Conservation (phyloP, 805 yeast genomes). For the Brettanomyces bruxellensis region DNA sequence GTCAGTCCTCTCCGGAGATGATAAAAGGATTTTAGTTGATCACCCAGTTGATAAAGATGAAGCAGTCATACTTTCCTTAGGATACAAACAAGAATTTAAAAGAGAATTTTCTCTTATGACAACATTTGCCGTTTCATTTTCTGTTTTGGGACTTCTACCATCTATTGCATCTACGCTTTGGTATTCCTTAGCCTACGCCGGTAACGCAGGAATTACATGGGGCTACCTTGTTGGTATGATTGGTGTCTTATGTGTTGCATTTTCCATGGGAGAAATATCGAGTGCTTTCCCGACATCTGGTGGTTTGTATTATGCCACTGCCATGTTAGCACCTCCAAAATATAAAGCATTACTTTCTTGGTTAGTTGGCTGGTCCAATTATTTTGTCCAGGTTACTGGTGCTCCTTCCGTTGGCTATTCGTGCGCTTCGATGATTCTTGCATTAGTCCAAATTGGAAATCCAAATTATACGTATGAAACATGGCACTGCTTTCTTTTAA, state of each 20-base stretch:
- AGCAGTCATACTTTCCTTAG: conserved; percentile 45
- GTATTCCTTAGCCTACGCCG: conserved; percentile 51
- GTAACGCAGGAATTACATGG: conserved; percentile 58
- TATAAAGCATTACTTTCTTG: conserved; percentile 47
- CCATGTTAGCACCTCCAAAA: conserved; percentile 48
- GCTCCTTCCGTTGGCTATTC: conserved; percentile 52
- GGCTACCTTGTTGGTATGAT: conserved; percentile 45
- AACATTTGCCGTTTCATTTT: conserved; percentile 54
- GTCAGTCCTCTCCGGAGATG: conserved; percentile 18
- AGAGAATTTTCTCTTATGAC: conserved; percentile 50
- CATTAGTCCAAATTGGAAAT: conserved; percentile 34
- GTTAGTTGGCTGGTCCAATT: conserved; percentile 56
- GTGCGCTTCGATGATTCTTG: conserved; percentile 50
- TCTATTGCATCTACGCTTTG: conserved; percentile 54
- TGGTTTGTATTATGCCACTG: conserved; percentile 60
- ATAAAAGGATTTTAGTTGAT: conserved; percentile 27
- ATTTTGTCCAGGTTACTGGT: conserved; percentile 54
- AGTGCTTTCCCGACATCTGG: conserved; percentile 58
- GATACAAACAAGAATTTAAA: conserved; percentile 55
- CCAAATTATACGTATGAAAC: conserved; percentile 31
- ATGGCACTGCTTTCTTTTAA: conserved; percentile 41
- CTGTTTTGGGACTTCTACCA: conserved; percentile 55
- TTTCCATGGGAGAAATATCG: conserved; percentile 54
- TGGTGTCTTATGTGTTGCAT: conserved; percentile 48
- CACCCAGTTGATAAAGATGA: conserved; percentile 41